Base-by-base conservation (phyloP, 768 basidiomycete genomes). In the Dentipellis sp. region DNA sequence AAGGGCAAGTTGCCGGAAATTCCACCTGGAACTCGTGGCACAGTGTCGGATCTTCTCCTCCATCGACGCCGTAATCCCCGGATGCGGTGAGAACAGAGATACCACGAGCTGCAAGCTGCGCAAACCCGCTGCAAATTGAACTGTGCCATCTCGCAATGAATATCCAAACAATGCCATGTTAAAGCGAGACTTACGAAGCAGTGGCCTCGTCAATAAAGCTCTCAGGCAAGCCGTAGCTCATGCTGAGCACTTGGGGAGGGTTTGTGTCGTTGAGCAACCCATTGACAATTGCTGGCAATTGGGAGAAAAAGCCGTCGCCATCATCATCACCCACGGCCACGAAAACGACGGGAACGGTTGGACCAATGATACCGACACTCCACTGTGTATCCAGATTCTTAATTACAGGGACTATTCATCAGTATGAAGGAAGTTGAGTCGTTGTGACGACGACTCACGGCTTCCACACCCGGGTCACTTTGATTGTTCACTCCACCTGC, bases 341-440 rank as follows among this genome's bases (percentile, higher is more conserved):
- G 55, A 67, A 66, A 21, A 40, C 61, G 3, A 58, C 55, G 21
- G 65, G 65, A 19, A 67, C 62, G 38, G 56, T 62, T 29, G 3
- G 29, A 12, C 64, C 58, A 3, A 68, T 65, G 48, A 72, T 36
- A 11, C 71, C 71, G 36, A 72, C 57, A n/a, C 71, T 71, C 55
- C 68, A 71, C 49, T 73, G 68, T 11, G 65, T 69, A 54, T 73
- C 72, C 21, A 73, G 63, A 56, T 70, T 64, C 68, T 67, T n/a
- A n/a, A 45, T 19, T 19, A 40, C 14, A 42, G 14, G 3, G 14
- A 9, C 4, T 14, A 19, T 4, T 19, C 14, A 9, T 42, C 14
- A 42, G 40, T 19, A 42, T 14, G 14, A 42, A 14, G 19, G 14
- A 14, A 42, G 4, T 4, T 3, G 40, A 2, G 9, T 29, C 29